phyloP scores from a whole-genome alignment of 2,329 filamentous ascomycete genomes.

The Aspergillus nomiae region DNA sequence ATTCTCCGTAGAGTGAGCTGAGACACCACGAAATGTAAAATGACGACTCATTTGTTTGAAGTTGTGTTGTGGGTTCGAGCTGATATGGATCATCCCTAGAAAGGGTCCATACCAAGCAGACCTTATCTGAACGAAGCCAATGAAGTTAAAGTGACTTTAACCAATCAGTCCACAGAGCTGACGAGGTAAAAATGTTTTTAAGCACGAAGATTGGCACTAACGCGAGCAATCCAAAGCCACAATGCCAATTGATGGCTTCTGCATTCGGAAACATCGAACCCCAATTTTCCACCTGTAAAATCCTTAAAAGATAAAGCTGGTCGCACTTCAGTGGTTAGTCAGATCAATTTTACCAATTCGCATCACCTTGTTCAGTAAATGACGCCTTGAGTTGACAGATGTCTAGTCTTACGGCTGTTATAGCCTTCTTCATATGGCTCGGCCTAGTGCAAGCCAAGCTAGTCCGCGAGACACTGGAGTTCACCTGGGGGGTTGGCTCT shows the following conservation, averaged over 20 bases:
- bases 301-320: background rate
- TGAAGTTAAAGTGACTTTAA: background rate
- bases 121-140: background rate
- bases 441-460: constrained; percentile 1
- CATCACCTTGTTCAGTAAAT: too few relatives aligned
- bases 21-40: background rate
- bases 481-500: background rate
- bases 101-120: background rate
- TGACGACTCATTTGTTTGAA: background rate
- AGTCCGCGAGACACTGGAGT: constrained; percentile 2
- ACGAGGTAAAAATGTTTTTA: background rate
- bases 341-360: background rate
- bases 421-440: background rate
- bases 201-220: background rate
- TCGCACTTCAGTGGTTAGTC: background rate
- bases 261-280: background rate
- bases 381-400: background rate
- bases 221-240: background rate
- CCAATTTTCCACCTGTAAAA: background rate
- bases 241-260: background rate
- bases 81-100: background rate
- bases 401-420: background rate
- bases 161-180: background rate
- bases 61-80: background rate
- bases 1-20: background rate